These are phyloP conservation scores for Fusarium penzigii DNA, from an alignment of 2,329 filamentous ascomycete genomes.

Conservation along the genomic window DNA sequence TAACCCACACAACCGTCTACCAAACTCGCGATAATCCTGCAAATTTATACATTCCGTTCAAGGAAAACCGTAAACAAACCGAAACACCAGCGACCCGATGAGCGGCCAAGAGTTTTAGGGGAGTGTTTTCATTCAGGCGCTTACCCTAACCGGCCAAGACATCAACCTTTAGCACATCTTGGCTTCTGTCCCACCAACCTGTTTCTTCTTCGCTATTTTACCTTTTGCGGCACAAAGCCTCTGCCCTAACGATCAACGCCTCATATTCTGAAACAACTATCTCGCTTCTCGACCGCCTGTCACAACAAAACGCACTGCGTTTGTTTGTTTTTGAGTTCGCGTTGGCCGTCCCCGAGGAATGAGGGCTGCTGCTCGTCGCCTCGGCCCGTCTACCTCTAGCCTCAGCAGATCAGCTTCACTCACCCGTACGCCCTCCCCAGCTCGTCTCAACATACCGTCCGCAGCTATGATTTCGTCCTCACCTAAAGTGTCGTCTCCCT, in stretches of 20 bases:
- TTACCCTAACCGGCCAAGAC: neutral
- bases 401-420: slow-evolving; percentile 22
- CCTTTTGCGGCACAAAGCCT: neutral
- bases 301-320: slow-evolving; percentile 6
- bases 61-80: neutral
- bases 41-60: neutral
- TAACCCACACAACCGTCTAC: slow-evolving; percentile 18
- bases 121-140: neutral
- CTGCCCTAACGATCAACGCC: neutral
- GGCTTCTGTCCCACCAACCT: neutral
- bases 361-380: slow-evolving; percentile 28
- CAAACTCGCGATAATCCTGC: slow-evolving; percentile 3
- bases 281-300: slow-evolving; percentile 9
- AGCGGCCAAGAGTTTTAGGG: neutral
- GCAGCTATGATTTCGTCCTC: slow-evolving; percentile 22
- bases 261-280: neutral
- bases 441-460: slow-evolving; percentile 11
- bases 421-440: slow-evolving; percentile 13
- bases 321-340: neutral
- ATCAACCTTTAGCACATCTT: neutral
- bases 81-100: neutral
- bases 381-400: slow-evolving; percentile 23
- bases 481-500: slow-evolving; percentile 8
- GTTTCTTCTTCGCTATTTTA: neutral
- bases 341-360: slow-evolving; percentile 21